A percentile compares a stretch with the other conserved stretches of the same genome.
Conservation (phyloP, 345 rosid species). For the Eucalyptus cloeziana region DNA sequence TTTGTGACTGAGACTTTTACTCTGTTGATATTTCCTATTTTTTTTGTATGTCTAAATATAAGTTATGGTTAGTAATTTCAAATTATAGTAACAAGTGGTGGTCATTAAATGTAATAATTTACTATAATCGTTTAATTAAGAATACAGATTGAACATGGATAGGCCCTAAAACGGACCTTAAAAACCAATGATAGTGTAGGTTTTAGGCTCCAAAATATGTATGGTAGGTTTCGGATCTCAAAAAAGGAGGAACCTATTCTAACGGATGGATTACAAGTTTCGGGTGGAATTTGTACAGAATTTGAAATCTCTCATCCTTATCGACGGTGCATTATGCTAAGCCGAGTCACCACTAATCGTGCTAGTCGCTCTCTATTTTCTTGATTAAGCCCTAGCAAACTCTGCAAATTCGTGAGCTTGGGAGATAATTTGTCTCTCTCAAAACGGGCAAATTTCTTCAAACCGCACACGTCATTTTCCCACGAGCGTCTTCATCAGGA, state of each 20-base stretch:
- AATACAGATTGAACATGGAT: no score
- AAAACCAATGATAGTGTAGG: fast-evolving
- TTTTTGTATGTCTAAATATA: no score
- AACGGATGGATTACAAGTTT: fast-evolving
- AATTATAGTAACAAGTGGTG: no score
- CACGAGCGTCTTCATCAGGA: background rate
- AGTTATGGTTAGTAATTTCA: no score
- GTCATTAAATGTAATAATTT: no score
- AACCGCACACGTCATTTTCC: background rate
- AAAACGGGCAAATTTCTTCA: background rate
- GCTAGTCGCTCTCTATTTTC: background rate
- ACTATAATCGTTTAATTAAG: no score
- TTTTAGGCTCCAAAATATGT: no score
- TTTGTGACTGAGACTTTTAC: no score
- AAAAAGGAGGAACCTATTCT: no score
- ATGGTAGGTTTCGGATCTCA: fast-evolving
- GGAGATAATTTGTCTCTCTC: background rate
- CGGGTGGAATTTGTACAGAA: fast-evolving
- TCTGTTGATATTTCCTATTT: no score
- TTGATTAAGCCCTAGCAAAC: background rate
- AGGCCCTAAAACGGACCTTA: fast-evolving
- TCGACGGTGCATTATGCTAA: background rate
- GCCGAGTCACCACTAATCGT: background rate
- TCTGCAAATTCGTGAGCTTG: background rate
- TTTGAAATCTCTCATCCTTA: background rate